phyloP scores from a whole-genome alignment of 768 basidiomycete species.

The Kwoniella bestiolae region DNA sequence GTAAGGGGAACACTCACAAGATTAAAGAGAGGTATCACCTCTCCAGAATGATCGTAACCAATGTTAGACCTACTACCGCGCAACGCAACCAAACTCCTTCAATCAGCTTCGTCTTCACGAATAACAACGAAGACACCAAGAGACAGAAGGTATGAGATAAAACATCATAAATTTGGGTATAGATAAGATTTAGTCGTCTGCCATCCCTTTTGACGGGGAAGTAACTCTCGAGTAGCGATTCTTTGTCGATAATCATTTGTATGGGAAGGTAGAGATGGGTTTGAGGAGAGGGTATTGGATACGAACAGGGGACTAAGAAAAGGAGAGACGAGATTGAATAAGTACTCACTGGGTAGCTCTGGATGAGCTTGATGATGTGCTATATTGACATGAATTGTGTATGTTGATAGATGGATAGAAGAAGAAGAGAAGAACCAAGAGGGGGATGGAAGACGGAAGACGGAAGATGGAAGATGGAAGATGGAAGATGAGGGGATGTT shows the following conservation, averaged over 20 bases:
- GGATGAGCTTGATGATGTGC: not conserved
- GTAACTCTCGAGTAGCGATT: conserved; percentile 56
- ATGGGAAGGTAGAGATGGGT: not conserved
- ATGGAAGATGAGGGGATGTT: not conserved
- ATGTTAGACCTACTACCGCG: not conserved
- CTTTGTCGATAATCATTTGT: conserved; percentile 51
- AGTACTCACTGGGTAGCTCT: conserved; percentile 12
- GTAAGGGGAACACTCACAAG: conserved; percentile 6
- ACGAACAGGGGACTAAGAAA: not conserved
- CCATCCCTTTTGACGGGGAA: conserved; percentile 32
- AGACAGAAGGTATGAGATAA: not conserved
- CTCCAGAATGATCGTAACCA: not conserved
- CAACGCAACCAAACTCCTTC: not conserved
- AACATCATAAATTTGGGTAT: conserved; percentile 31
- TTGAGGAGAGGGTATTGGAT: not conserved
- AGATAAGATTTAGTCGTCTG: conserved; percentile 53
- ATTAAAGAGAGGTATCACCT: conserved; percentile 7
- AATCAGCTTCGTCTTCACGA: not conserved
- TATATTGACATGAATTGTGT: conserved; percentile 21
- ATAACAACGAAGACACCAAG: not conserved
- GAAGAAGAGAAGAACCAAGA: not conserved
- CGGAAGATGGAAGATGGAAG: conserved; percentile 6
- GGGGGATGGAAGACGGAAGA: not conserved
- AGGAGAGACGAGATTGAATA: not conserved
- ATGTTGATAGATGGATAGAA: not conserved